phyloP scores from a whole-genome alignment of 192 early-diverging fungal genomes.

The Chytriomyces confervae region DNA sequence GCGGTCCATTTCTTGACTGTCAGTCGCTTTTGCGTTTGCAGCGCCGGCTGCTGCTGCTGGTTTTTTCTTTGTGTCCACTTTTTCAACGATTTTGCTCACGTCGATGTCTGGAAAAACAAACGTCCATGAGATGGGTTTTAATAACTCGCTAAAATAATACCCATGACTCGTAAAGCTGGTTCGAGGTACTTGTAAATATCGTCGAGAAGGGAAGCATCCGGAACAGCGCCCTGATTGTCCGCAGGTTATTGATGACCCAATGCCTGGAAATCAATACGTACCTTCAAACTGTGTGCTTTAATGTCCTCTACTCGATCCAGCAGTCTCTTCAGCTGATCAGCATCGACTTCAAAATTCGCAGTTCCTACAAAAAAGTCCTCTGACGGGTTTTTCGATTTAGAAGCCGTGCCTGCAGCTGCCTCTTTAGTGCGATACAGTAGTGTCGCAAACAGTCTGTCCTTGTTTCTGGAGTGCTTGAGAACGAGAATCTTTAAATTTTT shows the following conservation, averaged over 20 bases:
- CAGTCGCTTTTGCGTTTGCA: background rate
- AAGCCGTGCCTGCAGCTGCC: background rate
- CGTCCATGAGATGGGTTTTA: background rate
- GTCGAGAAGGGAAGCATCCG: conserved; percentile 1
- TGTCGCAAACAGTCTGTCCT: conserved; percentile 5
- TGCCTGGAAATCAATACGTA: no score
- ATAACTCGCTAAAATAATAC: background rate
- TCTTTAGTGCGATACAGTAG: background rate
- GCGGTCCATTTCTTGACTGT: conserved; percentile 5
- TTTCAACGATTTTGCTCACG: background rate
- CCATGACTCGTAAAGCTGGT: conserved; percentile 10
- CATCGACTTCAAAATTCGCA: background rate
- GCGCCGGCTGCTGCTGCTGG: background rate
- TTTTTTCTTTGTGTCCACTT: background rate
- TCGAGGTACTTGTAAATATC: conserved; percentile 20
- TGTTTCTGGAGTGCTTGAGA: conserved; percentile 20
- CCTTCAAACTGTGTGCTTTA: background rate
- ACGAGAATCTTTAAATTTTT: conserved; percentile 26
- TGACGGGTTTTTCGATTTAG: conserved; percentile 18
- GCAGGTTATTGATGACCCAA: conserved; percentile 2
- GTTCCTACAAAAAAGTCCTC: conserved; percentile 27
- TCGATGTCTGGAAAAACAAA: background rate
- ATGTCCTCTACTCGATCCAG: background rate
- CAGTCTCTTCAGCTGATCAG: background rate
- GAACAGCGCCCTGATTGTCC: background rate